These are phyloP conservation scores for Vaccinium macrocarpon DNA, from an alignment of 148 eudicot species.

Conservation along the genomic window DNA sequence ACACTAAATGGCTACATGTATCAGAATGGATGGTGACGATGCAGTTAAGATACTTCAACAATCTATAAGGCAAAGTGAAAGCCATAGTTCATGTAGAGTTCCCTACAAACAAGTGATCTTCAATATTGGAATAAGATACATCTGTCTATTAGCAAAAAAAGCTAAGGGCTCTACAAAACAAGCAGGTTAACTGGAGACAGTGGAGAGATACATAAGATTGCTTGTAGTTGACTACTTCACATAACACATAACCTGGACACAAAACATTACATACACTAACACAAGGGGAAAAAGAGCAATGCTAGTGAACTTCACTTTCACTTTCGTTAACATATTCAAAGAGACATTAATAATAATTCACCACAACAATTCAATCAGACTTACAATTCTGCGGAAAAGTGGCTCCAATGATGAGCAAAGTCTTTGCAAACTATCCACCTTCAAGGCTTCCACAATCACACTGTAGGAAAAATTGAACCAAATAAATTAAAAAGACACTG, in stretches of 20 bases:
- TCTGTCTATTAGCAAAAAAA: too few species aligned
- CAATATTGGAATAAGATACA: too few species aligned
- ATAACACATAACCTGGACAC: background rate
- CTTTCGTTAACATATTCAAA: background rate
- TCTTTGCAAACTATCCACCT: conserved; percentile 46
- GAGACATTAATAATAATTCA: background rate
- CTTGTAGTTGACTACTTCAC: background rate
- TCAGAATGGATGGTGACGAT: background rate
- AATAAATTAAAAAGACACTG: background rate
- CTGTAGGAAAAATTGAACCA: conserved; percentile 19
- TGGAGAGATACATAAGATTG: background rate
- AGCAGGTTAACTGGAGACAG: too few species aligned
- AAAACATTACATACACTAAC: too few species aligned
- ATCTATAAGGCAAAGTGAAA: background rate
- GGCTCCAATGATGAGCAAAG: conserved; percentile 47
- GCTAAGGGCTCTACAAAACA: too few species aligned
- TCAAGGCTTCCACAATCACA: conserved; percentile 42
- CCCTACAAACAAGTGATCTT: too few species aligned
- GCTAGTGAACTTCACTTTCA: background rate
- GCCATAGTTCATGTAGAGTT: background rate
- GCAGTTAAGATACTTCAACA: background rate
- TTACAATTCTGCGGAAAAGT: conserved; percentile 44
- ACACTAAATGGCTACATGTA: background rate
- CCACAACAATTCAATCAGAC: background rate
- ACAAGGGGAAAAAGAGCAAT: background rate